Base-by-base conservation (phyloP, 108 stramenopile species). In the Stephanodiscus minutulus region DNA sequence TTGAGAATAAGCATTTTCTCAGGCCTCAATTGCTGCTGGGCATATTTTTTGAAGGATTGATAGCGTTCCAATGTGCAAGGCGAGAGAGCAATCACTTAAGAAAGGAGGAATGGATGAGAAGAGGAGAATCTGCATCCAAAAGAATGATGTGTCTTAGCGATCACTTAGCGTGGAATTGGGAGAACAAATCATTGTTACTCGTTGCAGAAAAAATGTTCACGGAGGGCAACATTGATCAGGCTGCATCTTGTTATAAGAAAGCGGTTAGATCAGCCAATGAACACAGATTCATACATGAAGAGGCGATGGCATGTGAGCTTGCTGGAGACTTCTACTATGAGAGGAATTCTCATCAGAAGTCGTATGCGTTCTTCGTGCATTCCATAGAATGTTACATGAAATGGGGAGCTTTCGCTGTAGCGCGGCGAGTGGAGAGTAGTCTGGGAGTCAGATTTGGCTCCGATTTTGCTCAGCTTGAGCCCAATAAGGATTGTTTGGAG, bases 161-260 rank as follows among this genome's bases (percentile, higher is more conserved):
- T 20, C 17, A 29, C 31, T 52, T 29, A 52, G 7, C 33, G 33
- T 66, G 65, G 65, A 66, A 66, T 35, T 66, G 44, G 24, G 29
- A 53, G 49, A 66, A 66, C 50, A 66, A 66, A 35, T 1, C 15
- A 18, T 35, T 53, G 33, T 52, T 52, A 5, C 65, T 66, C 5
- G 33, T 48, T 35, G 65, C 65, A 52, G 65, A 66, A 20, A 66
- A 28, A 8, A 66, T 53, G 65, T 46, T 28, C 22, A 49, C 28
- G 4, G 18, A 27, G 44, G 63, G 46, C n/a, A 21, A 64, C 12
- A 24, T 24, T 39, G 21, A 49, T 4, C 22, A 0, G 13, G 63
- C 63, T 36, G 15, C 31, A 22, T 18, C 33, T 9, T 18, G 18
- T n/a, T 60, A 60, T 35, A 39, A 60, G 8, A 22, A 10, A 41